Evolutionary conservation across 352 stramenopile species (phyloP), one percentile per base, ranked within the genome.

Genomic region (Globisporangium splendens): DNA sequence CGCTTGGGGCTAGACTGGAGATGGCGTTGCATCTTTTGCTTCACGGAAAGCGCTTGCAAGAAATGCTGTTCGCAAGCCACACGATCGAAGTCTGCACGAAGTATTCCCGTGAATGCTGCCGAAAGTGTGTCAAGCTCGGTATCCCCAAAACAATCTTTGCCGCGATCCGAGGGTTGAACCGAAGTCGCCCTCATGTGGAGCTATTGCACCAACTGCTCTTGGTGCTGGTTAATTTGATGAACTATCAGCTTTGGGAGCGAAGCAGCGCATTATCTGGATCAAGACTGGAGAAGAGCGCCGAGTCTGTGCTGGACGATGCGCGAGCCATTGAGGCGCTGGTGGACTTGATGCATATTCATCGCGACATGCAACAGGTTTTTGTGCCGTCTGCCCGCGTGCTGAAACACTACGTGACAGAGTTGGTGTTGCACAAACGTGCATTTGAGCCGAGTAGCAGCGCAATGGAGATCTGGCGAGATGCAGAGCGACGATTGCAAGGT

Each of bases 301-400:
- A 89, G n/a, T 59, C 71, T 28, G 56, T 83, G 31, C 62, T 70
- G 18, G 79, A 88, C 22, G 79, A 93, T 56, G 54, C 85, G 31
- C 71, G 75, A 8, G 78, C 79, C 28, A 78, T 96, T 15, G 86
- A 98, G 58, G 79, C 91, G 43, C 80, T 98, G 14, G 79, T 98
- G 13, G 94, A 98, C 61, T 65, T 98, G 47, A 68, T 98, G 56
- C 95, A 98, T 68, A 96, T 98, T 58, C 97, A 98, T 63, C 88
- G 89, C 44, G 89, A 96, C 54, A 95, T 94, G 83, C 74, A 87
- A 38, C 71, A 83, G 22, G 69, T 97, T 18, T 96, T 96, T 52
- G 66, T 82, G 41, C 70, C 93, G 1, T 81, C 79, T 8, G 75
- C 81, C 3, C 59, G 69, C 7, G 69, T 92, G 35, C 66, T 93